These are phyloP conservation scores for Fusarium kyushuense DNA, from an alignment of 2,329 filamentous ascomycete species.

Conservation along the genomic window DNA sequence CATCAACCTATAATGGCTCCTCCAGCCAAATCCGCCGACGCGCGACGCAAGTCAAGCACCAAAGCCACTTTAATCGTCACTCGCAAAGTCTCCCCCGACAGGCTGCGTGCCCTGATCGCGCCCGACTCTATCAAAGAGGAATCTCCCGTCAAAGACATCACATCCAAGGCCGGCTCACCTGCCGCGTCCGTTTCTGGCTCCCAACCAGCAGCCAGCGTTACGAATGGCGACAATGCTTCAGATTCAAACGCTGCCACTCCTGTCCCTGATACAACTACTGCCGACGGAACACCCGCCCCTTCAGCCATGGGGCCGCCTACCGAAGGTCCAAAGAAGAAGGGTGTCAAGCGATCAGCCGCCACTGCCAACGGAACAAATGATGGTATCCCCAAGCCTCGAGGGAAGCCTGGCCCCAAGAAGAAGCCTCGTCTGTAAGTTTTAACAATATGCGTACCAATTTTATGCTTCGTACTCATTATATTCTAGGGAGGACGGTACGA, in stretches of 20 bases:
- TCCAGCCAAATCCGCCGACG: slow-evolving; percentile 51
- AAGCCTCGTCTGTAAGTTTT: slow-evolving; percentile 88
- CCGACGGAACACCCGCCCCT: slow-evolving; percentile 65
- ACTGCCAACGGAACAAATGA: slow-evolving; percentile 73
- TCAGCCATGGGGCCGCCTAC: slow-evolving; percentile 70
- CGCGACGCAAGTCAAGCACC: slow-evolving; percentile 55
- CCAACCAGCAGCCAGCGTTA: slow-evolving; percentile 52
- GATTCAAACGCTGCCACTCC: slow-evolving; percentile 72
- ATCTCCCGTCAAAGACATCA: slow-evolving; percentile 55
- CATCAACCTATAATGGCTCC: slow-evolving; percentile 51
- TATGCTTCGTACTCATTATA: slow-evolving; percentile 47
- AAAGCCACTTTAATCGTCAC: slow-evolving; percentile 61
- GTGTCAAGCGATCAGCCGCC: slow-evolving; percentile 75
- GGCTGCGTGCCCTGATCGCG: slow-evolving; percentile 64
- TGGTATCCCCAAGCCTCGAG: slow-evolving; percentile 74
- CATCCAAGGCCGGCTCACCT: slow-evolving; percentile 60
- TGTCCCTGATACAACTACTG: slow-evolving; percentile 62
- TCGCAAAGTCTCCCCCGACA: slow-evolving; percentile 63
- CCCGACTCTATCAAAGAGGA: slow-evolving; percentile 59
- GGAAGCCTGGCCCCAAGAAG: slow-evolving; percentile 96
- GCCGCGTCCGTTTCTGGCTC: slow-evolving; percentile 53
- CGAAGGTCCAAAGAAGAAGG: slow-evolving; percentile 79
- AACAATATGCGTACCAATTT: not conserved
- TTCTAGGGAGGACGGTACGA: slow-evolving; percentile 70
- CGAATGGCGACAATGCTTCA: slow-evolving; percentile 67